Conservation (phyloP, 768 basidiomycete genomes). For the Termitomyces sp. region DNA sequence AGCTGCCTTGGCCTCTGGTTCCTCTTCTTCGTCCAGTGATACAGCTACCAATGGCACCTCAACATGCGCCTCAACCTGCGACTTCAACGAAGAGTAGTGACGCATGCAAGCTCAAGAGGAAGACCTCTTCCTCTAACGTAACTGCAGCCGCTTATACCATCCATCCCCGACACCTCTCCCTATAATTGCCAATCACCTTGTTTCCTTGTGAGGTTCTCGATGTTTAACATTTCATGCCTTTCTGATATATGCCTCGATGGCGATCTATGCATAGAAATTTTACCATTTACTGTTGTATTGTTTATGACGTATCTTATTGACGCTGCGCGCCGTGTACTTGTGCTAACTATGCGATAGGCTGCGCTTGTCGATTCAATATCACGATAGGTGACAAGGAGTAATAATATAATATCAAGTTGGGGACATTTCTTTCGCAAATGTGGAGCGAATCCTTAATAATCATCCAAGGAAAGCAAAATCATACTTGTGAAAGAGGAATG, state of each 20-base stretch:
- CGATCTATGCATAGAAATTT: background rate
- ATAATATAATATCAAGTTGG: background rate
- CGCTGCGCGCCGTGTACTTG: conserved; percentile 6
- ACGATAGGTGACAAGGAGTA: background rate
- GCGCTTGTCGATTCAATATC: background rate
- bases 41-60: background rate
- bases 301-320: background rate
- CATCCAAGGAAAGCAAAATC: too few relatives aligned
- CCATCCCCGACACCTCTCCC: conserved; percentile 20
- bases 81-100: conserved; percentile 9
- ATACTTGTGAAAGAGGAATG: too few relatives aligned
- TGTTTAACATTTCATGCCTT: background rate
- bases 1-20: conserved; percentile 31
- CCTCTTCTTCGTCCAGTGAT: background rate
- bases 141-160: conserved; percentile 1
- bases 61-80: background rate
- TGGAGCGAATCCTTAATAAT: too few relatives aligned
- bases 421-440: too few relatives aligned
- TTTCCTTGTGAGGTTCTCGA: background rate
- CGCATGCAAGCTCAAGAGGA: conserved; percentile 15
- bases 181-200: conserved; percentile 11
- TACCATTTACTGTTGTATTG: background rate
- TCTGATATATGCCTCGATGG: background rate
- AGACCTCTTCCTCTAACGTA: background rate
- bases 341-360: background rate